Percentiles rank a stretch among this genome's conserved stretches.
phyloP scores from a whole-genome alignment of 176 grass and related monocot genomes.

The Paspalum notatum region DNA sequence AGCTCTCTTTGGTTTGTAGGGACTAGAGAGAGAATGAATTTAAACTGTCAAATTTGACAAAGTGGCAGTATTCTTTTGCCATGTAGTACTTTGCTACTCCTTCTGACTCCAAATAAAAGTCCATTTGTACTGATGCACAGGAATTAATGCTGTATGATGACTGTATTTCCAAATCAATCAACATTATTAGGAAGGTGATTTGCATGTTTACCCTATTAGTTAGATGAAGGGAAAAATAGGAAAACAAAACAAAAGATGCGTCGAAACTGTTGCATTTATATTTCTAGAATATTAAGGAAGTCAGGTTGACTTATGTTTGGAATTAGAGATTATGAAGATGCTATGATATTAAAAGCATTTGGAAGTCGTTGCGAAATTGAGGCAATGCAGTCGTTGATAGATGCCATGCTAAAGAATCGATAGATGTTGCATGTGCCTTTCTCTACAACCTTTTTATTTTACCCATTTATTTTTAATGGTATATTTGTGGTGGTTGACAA shows the following conservation, averaged over 20 bases:
- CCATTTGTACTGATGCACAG: background rate
- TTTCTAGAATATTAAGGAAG: background rate
- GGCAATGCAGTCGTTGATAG: background rate
- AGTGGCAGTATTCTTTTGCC: background rate
- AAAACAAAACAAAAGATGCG: background rate
- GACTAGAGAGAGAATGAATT: slow-evolving; percentile 10
- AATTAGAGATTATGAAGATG: background rate
- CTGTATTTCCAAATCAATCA: background rate
- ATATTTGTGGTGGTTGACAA: background rate
- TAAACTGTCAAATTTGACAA: background rate
- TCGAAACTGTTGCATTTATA: background rate
- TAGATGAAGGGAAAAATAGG: background rate
- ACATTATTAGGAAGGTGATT: background rate
- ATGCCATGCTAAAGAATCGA: background rate
- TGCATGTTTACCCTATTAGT: background rate
- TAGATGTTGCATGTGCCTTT: background rate
- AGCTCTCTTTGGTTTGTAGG: background rate
- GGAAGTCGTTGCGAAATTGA: background rate
- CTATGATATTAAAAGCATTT: background rate
- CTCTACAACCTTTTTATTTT: background rate
- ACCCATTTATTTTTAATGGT: background rate
- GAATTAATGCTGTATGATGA: background rate
- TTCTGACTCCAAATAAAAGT: slow-evolving; percentile 4
- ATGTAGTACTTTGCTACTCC: background rate
- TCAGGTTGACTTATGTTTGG: background rate